Evolutionary conservation across 73 alveolate species (phyloP).

Genomic region (Tetrahymena borealis): DNA sequence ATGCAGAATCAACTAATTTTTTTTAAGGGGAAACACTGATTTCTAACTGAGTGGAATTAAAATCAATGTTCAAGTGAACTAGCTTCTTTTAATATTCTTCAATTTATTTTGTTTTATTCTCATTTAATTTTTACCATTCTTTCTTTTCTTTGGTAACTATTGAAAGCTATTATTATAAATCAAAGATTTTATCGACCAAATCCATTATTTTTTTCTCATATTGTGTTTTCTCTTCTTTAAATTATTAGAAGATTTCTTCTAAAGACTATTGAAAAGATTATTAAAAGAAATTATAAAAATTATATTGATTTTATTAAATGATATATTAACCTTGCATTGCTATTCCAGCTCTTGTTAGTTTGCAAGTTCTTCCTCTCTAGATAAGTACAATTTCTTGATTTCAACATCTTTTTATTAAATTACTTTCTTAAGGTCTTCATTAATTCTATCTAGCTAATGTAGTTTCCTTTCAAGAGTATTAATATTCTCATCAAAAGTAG

Average conservation of each 20-base stretch:
- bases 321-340: background rate
- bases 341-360: background rate
- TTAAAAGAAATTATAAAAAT: no score
- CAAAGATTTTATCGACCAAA: background rate
- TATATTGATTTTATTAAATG: no score
- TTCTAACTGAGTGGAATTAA: background rate
- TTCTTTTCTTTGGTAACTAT: background rate
- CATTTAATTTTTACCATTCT: background rate
- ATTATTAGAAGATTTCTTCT: background rate
- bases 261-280: background rate
- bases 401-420: background rate
- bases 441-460: background rate
- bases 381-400: background rate
- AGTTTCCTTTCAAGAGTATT: background rate
- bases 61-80: background rate
- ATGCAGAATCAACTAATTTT: background rate
- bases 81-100: background rate
- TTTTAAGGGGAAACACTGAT: background rate
- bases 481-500: background rate
- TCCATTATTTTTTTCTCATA: background rate
- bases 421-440: background rate
- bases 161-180: background rate
- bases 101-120: background rate
- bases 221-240: background rate
- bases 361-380: background rate